Percentiles rank a stretch among this genome's conserved stretches.
These are phyloP conservation scores for Neurospora sp. DNA, from an alignment of 495 filamentous ascomycete genomes.

Conservation along the genomic window DNA sequence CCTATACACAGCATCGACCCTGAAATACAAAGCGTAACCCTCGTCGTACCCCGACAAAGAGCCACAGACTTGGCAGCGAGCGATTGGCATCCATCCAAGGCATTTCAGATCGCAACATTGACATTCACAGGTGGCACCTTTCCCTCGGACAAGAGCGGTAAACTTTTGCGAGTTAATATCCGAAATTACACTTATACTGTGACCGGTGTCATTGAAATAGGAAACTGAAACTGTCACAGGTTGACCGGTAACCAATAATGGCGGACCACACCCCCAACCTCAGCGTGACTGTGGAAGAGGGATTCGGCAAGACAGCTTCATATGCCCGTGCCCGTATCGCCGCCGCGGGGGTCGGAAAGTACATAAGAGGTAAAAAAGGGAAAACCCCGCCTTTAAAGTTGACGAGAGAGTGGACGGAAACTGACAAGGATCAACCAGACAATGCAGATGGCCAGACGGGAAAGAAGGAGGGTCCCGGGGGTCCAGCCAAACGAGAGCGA, in stretches of 20 bases:
- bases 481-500: background rate
- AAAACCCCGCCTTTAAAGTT: background rate
- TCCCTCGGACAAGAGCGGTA: background rate
- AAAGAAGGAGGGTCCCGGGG: background rate
- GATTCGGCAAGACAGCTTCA: background rate
- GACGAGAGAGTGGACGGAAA: background rate
- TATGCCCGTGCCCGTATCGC: background rate
- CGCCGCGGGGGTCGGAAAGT: background rate
- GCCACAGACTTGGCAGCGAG: background rate
- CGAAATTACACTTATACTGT: background rate
- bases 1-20: background rate
- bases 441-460: background rate
- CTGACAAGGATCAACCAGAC: background rate
- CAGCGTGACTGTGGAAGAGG: background rate
- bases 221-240: background rate
- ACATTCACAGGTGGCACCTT: conserved; percentile 1
- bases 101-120: background rate
- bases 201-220: background rate
- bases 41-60: background rate
- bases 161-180: background rate
- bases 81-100: background rate
- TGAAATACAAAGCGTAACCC: background rate
- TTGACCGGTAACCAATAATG: background rate
- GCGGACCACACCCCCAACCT: background rate
- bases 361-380: background rate